Base-by-base conservation (phyloP, 768 basidiomycete species). In the Pleurotus cornucopiae region DNA sequence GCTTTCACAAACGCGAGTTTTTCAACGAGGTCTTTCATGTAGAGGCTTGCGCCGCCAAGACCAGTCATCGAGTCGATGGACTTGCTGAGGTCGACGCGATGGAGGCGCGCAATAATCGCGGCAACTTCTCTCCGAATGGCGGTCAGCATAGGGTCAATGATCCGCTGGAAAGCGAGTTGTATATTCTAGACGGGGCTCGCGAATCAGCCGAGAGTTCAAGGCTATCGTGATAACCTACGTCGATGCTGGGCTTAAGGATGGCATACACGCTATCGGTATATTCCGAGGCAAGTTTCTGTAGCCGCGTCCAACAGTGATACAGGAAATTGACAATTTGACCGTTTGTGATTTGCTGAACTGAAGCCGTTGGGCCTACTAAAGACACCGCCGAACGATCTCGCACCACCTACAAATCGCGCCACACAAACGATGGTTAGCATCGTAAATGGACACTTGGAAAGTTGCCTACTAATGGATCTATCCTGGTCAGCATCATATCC, bases 21-120 rank as follows among this genome's bases (percentile, higher is more conserved):
- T 56, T 97, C 95, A 6, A 85, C 81, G 54, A 99, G 76, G 60
- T 96, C 94, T 67, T 91, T 90, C 83, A 98, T 89, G 70, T 98
- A 98, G 12, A 86, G 69, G 69, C 91, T 96, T 4, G 88, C 74
- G 5, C 83, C 74, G 13, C 83, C 83, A 67, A 83, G 81, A 14
- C 80, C 81, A 44, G 80, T 73, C 69, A 77, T 77, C 1, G 88
- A 79, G 60, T 94, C 91, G 7, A 81, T 69, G 6, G 82, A 73
- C 48, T 86, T 89, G 49, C 82, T 81, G 64, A 95, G 86, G 67
- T 94, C 91, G 45, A 91, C 81, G 5, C 89, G 83, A 70, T 98
- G 96, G 25, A 99, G 76, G 52, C 88, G 84, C 1, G 87, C 82
- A 45, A 97, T 77, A 59, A 94, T 89, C 1, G 85, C 80, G 37